These are phyloP conservation scores for Podaxis sp. DNA, from an alignment of 768 basidiomycete genomes.

Conservation along the genomic window DNA sequence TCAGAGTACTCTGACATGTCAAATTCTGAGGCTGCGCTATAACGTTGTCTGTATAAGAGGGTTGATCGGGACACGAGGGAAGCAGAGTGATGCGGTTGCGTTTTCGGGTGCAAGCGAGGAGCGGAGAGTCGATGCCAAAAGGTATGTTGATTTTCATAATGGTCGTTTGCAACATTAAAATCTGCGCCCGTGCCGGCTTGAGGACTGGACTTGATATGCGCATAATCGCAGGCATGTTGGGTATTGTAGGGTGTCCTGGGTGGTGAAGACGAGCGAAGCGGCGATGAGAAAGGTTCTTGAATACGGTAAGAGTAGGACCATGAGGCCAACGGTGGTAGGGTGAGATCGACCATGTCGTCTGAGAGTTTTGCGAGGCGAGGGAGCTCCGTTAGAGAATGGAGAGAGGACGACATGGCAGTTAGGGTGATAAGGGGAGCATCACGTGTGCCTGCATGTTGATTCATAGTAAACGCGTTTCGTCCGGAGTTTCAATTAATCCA, in stretches of 20 bases:
- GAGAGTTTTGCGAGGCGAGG: conserved; percentile 18
- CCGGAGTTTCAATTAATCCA: conserved; percentile 26
- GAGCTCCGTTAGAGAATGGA: conserved; percentile 20
- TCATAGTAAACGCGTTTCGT: conserved; percentile 37
- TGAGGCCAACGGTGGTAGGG: conserved; percentile 14
- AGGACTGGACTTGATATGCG: conserved; percentile 34
- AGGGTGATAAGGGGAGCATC: conserved; percentile 39
- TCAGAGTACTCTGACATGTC: conserved; percentile 30
- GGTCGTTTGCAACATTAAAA: conserved; percentile 17
- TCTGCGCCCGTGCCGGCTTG: conserved; percentile 21
- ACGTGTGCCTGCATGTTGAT: conserved; percentile 34
- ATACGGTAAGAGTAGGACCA: conserved; percentile 17
- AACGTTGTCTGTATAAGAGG: conserved; percentile 21
- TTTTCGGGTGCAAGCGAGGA: conserved; percentile 17
- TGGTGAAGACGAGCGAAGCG: conserved; percentile 34
- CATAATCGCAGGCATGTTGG: conserved; percentile 21
- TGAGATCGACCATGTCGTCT: conserved; percentile 17
- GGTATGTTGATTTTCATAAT: conserved; percentile 24
- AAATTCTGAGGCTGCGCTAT: conserved; percentile 28
- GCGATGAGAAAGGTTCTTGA: conserved; percentile 27
- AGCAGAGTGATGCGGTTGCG: conserved; percentile 14
- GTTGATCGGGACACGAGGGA: conserved; percentile 25
- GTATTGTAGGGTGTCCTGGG: conserved; percentile 31
- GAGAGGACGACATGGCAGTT: conserved; percentile 37
- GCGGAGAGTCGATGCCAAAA: conserved; percentile 19